Conservation (phyloP, 352 stramenopile genomes). For the Pilasporangium apinafurcum region DNA sequence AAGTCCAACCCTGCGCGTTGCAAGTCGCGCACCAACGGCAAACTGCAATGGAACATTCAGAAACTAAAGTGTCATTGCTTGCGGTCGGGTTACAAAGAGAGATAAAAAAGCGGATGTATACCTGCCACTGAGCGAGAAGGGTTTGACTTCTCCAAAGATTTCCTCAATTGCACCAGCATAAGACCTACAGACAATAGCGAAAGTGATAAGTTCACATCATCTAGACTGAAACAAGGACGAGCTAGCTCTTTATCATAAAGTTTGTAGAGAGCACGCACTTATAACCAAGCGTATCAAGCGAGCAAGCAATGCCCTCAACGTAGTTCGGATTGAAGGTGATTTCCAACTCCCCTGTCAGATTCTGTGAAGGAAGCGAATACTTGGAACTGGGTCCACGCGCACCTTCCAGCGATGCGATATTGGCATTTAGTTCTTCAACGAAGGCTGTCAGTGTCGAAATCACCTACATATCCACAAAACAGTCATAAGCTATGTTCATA, state of each 20-base stretch:
- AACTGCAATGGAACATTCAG: no score
- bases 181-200: no score
- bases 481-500: conserved; percentile 5
- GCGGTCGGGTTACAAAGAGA: no score
- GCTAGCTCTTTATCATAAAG: neutral
- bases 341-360: conserved; percentile 78
- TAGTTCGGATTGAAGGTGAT: conserved; percentile 78
- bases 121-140: conserved; percentile 91
- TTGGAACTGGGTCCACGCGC: conserved; percentile 87
- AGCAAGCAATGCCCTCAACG: conserved; percentile 91
- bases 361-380: conserved; percentile 84
- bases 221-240: conserved; percentile 11
- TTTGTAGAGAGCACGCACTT: conserved; percentile 16
- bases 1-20: conserved; percentile 71
- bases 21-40: conserved; percentile 73
- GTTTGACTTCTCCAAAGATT: conserved; percentile 77
- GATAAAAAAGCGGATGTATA: no score
- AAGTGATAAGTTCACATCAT: no score
- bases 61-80: no score
- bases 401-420: conserved; percentile 75
- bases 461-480: conserved; percentile 30
- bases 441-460: conserved; percentile 73
- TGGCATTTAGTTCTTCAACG: conserved; percentile 83
- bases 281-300: conserved; percentile 86
- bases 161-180: conserved; percentile 68